Evolutionary conservation across 2,329 filamentous ascomycete genomes (phyloP), one percentile per base, ranked within the genome.

Genomic region (Hypoxylon sp.): DNA sequence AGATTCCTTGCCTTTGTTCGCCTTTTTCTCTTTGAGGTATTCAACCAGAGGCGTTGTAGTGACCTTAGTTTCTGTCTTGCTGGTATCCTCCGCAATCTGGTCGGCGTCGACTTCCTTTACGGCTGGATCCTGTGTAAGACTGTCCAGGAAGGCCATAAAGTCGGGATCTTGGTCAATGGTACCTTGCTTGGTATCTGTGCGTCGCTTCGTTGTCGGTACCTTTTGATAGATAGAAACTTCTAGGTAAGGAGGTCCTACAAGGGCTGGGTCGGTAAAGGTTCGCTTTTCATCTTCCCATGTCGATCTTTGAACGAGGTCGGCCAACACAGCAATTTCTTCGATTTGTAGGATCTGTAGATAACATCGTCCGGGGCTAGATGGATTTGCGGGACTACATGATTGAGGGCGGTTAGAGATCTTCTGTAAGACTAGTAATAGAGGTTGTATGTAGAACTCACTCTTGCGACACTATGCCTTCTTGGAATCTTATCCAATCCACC

Each of bases 121-220:
- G 1, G 82, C 81, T 8, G 80, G 80, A 17, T 74, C 88, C 73
- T 97, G 94, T 1, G 94, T 97, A 51, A 98, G 86, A 59, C 88
- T 92, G 78, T 97, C 92, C 6, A 99, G 86, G 78, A 98, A 99
- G 26, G 91, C 90, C 83, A 98, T 97, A 75, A 98, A 99, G 74
- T 98, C 96, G 0, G 93, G 90, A 76, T 99, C 96, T 78, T 97
- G 94, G 75, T 99, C 96, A 72, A 99, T 98, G 2, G 94, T 97
- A 58, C 95, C 96, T 78, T 97, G 93, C 13, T 94, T 90, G 58
- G 90, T 89, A 83, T 99, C 96, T 59, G 89, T 88, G 35, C 94
- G 90, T 54, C 88, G 88, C 78, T 93, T 93, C 37, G 86, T 88
- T 65, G 88, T 88, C 1, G 95, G 94, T 1, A 94, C 88, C 75